Percentiles rank a stretch among this genome's conserved stretches.
Conservation (phyloP, 352 stramenopile species). For the Globisporangium mamillatum region DNA sequence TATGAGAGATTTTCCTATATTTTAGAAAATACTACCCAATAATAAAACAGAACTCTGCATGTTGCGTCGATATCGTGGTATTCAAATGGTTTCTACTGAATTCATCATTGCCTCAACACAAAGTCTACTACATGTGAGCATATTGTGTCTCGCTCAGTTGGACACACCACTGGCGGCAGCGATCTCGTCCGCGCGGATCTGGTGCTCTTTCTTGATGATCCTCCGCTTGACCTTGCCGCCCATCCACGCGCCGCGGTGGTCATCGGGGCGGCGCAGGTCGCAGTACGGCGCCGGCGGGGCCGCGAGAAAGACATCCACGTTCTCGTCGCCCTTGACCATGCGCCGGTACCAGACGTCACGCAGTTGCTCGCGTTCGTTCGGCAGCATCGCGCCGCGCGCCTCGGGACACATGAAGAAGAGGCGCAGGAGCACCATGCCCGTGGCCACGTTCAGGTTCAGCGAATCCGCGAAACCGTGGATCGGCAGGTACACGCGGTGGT, state of each 20-base stretch:
- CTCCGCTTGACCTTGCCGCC: conserved; percentile 26
- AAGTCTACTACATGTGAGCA: neutral
- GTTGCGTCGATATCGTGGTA: neutral
- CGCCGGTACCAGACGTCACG: conserved; percentile 32
- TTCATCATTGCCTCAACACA: neutral
- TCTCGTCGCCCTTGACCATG: conserved; percentile 27
- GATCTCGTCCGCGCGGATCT: conserved; percentile 14
- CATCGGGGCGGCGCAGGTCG: conserved; percentile 30
- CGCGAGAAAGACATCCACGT: conserved; percentile 21
- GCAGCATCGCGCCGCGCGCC: conserved; percentile 27
- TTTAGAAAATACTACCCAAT: neutral
- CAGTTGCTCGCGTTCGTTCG: conserved; percentile 22
- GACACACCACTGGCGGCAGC: neutral
- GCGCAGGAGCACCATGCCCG: conserved; percentile 75
- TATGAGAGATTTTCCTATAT: neutral
- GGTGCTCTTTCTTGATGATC: conserved; percentile 21
- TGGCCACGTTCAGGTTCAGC: conserved; percentile 85
- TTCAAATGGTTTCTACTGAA: neutral
- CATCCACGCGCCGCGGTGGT: conserved; percentile 38
- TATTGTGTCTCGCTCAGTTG: neutral
- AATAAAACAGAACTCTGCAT: neutral
- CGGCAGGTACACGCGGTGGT: conserved; percentile 83
- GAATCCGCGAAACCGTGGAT: conserved; percentile 86
- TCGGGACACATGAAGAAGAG: conserved; percentile 40
- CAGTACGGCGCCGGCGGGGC: conserved; percentile 21